Evolutionary conservation across 768 basidiomycete species (phyloP), one percentile per base, ranked within the genome.

Genomic region (Hemileccinum rubropunctum): DNA sequence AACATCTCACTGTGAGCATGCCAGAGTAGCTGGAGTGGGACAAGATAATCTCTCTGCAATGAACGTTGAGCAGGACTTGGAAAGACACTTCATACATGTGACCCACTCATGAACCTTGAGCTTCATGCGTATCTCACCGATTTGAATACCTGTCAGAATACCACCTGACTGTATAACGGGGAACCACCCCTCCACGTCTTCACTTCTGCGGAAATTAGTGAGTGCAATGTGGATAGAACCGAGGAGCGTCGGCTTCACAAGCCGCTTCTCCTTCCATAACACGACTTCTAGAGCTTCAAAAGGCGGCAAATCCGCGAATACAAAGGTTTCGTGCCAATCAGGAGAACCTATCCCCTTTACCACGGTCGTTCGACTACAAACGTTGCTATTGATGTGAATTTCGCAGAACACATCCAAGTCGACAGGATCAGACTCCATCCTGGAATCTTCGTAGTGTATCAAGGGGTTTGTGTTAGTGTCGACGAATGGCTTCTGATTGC

Each of bases 251-350:
- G 83, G 78, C 62, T 82, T 87, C 58, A 72, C 63, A 23, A 78
- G 64, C 56, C 78, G 82, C 71, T 82, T 88, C 68, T 86, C 86
- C 49, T 77, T 77, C 79, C 79, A 87, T 18, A 94, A 72, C 33
- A 79, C 66, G 51, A 94, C 71, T 45, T 83, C 82, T 36, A 94
- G 69, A 27, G 76, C 78, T 52, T 83, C 81, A 59, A 91, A 91
- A 0, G 88, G 87, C 15, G 91, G 89, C 23, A 94, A 69, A 60
- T 91, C 89, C 1, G 81, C 64, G 54, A 91, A 84, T 18, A 70
- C 64, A 63, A 95, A 93, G 36, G 61, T 73, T 69, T 95, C 92
- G 54, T 89, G 86, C 92, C 92, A 95, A 61, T 90, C 84, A 0
- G 85, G 82, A 37, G 77, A 77, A 33, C 79, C 81, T 47, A 79